These are phyloP conservation scores for Mucor mucedo DNA, from an alignment of 371 early-diverging fungal species.

Conservation along the genomic window DNA sequence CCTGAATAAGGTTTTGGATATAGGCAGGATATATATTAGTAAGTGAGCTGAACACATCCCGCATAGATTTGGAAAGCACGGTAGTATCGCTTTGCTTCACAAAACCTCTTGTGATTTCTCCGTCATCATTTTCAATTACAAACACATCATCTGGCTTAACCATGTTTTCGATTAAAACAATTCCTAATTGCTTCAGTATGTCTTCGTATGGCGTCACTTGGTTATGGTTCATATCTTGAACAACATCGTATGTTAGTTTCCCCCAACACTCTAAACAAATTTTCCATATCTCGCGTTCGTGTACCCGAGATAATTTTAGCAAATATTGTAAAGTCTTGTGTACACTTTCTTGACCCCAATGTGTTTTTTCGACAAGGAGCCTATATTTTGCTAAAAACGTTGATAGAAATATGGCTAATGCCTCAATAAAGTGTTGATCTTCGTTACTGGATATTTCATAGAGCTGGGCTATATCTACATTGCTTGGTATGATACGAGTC, in stretches of 20 bases:
- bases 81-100: conserved; percentile 98
- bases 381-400: conserved; percentile 82
- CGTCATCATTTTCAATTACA: conserved; percentile 98
- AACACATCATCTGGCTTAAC: conserved; percentile 96
- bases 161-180: conserved; percentile 94
- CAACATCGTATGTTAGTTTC: conserved; percentile 52
- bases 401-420: conserved; percentile 67
- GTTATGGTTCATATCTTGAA: conserved; percentile 16
- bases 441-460: conserved; percentile 5
- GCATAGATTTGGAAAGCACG: conserved; percentile 95
- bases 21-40: conserved; percentile 82
- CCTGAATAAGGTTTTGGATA: conserved; percentile 71
- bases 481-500: neutral
- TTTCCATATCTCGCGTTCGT: conserved; percentile 96
- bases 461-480: neutral
- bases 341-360: conserved; percentile 64
- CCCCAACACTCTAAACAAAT: conserved; percentile 97
- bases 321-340: conserved; percentile 82
- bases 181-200: conserved; percentile 77
- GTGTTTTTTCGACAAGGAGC: conserved; percentile 59
- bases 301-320: conserved; percentile 83
- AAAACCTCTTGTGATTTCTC: conserved; percentile 97
- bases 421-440: conserved; percentile 37
- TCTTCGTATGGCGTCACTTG: conserved; percentile 67
- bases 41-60: conserved; percentile 91